Evolutionary conservation across 2,329 filamentous ascomycete genomes (phyloP), one percentile per base, ranked within the genome.

Genomic region (Penicillium sp.): DNA sequence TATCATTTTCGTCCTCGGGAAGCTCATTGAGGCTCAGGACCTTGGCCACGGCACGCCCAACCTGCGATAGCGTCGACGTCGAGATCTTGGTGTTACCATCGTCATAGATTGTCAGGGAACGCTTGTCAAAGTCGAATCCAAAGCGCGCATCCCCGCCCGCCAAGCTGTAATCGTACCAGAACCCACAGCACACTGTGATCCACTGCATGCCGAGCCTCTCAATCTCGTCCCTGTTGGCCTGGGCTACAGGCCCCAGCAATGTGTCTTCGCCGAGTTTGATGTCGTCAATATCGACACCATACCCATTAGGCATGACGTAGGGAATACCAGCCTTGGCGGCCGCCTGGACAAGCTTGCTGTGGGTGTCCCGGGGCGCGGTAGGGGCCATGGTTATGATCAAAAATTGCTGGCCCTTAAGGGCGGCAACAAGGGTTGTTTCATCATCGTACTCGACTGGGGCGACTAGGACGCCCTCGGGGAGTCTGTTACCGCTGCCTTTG

Each of bases 11-110:
- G 27, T 68, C 71, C 1, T 76, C 70, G 0, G 80, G 78, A 18
- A 70, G 60, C 61, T 76, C 57, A 43, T 73, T 63, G 1, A 85
- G 69, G 19, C 67, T 79, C 2, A 85, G 66, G 0, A 85, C 70
- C 16, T 62, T 70, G 1, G 82, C 82, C 11, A 85, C 74, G 0
- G 81, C 83, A 59, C 76, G 65, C 58, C 78, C 78, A 61, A 79
- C 72, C 70, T 88, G 85, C 6, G 73, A 61, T 77, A 81, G 84
- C 0, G 87, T 88, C 11, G 80, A 82, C 0, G 75, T 80, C 57
- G 55, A 51, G 35, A 1, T 58, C 41, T 54, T 58, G 19, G 55
- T 78, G 18, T 76, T 77, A 0, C 86, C 86, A 27, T 23, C 23
- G 5, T 23, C 23, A 23, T 23, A 23, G 23, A 23, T 23, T 23